A percentile compares a stretch with the other conserved stretches of the same genome.
phyloP scores from a whole-genome alignment of 1,139 yeast genomes.

The Diutina ranongensis region DNA sequence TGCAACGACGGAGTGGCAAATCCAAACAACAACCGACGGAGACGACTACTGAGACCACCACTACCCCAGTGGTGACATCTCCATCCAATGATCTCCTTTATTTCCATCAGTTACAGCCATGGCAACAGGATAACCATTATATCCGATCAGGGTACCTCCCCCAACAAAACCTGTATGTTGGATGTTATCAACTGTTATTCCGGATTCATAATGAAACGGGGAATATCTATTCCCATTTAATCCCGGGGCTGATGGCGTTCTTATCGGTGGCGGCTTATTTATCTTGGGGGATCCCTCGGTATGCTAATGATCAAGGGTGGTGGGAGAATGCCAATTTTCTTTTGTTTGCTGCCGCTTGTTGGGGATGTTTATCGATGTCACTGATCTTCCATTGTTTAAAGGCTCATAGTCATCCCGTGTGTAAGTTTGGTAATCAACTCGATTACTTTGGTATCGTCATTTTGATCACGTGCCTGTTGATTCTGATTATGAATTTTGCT shows the following conservation, averaged over 20 bases:
- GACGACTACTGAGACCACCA: too few relatives aligned
- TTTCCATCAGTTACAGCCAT: conserved; percentile 46
- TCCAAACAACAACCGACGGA: too few relatives aligned
- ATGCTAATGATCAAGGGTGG: conserved; percentile 21
- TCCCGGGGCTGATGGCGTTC: conserved; percentile 38
- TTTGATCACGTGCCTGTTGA: conserved; percentile 63
- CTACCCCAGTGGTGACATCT: too few relatives aligned
- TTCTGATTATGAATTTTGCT: conserved; percentile 61
- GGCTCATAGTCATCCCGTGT: conserved; percentile 55
- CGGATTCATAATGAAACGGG: conserved; percentile 80
- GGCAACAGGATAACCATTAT: conserved; percentile 84
- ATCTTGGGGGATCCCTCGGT: conserved; percentile 12
- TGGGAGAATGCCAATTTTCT: conserved; percentile 30
- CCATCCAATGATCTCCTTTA: conserved; percentile 10
- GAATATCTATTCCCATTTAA: conserved; percentile 69
- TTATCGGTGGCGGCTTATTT: conserved; percentile 12
- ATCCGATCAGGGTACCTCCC: conserved; percentile 67
- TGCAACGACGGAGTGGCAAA: too few relatives aligned
- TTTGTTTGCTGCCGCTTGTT: conserved; percentile 29
- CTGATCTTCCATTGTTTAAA: conserved; percentile 71
- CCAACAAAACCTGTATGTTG: conserved; percentile 44
- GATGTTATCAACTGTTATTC: conserved; percentile 43
- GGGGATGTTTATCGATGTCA: conserved; percentile 59
- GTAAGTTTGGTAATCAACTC: conserved; percentile 61
- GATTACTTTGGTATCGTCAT: conserved; percentile 84